Base-by-base conservation (phyloP, 1,139 yeast species). In the Geotrichum bryndzae region DNA sequence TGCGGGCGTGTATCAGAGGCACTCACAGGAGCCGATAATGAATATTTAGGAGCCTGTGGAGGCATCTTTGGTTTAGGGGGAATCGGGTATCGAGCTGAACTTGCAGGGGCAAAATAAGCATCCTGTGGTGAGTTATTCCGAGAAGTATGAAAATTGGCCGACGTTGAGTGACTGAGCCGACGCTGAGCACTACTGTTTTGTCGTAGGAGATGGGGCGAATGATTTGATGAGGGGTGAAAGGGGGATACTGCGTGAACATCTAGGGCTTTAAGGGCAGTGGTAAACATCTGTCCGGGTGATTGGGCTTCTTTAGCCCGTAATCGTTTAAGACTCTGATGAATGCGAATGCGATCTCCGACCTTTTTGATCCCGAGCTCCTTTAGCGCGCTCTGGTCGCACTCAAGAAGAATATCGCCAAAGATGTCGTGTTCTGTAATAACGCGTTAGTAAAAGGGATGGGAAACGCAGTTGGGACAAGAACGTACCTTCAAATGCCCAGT, bases 331-430 rank as follows among this genome's bases (percentile, higher is more conserved):
- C 87, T 85, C 25, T 84, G 76, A 67, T 84, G 84, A 8, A 90
- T 72, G 45, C 87, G 78, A 46, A 94, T 79, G 45, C 97, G 77
- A 72, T 94, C 98, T 0, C 98, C 98, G 10, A 94, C 82, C 67
- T 84, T 87, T 23, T 68, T 67, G n/a, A 94, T 76, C 0, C 97
- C 97, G 8, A 94, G 73, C 65, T 88, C 96, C 61, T 81, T 82
- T 61, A 94, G 79, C 0, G 91, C 83, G n/a, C 76, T 79, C 50
- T 82, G 79, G 69, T 90, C 97, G 57, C 91, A 74, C 64, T 84
- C 88, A 1, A 84, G 76, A 15, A 89, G 72, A 5, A 90, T 75
- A 57, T 84, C 88, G 54, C 80, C 78, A 0, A 85, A 80, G 65
- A 90, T 82, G 38, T 84, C 87, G 69, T 86, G 74, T 10, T 76